phyloP scores from a whole-genome alignment of 2,329 filamentous ascomycete species.

The Claviceps monticola region DNA sequence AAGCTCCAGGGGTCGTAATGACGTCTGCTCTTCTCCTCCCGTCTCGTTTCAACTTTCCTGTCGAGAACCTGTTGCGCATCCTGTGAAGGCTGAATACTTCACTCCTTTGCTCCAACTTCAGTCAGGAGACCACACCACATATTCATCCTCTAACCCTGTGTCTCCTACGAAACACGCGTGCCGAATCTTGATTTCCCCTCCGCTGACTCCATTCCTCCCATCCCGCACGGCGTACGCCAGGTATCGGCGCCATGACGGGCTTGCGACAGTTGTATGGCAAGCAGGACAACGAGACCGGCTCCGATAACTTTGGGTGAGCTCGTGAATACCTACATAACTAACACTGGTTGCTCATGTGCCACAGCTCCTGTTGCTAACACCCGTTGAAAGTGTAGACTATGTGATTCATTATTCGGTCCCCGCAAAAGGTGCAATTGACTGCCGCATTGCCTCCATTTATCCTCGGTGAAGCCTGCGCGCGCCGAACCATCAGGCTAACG shows the following conservation, averaged over 20 bases:
- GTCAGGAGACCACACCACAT: background rate
- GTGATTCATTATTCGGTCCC: slow-evolving; percentile 69
- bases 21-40: background rate
- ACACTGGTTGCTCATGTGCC: slow-evolving; percentile 5
- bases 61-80: no score
- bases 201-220: background rate
- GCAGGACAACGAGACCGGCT: slow-evolving; percentile 12
- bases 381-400: slow-evolving; percentile 59
- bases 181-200: background rate
- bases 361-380: background rate
- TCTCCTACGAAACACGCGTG: background rate
- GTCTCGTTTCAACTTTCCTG: background rate
- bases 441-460: background rate
- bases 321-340: no score
- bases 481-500: background rate
- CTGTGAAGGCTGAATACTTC: no score
- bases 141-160: background rate
- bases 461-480: background rate
- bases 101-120: no score
- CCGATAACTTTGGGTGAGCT: slow-evolving; percentile 27
- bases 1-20: background rate
- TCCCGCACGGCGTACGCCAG: background rate
- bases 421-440: slow-evolving; percentile 42
- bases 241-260: slow-evolving; percentile 18
- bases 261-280: slow-evolving; percentile 19